Base-by-base conservation (phyloP, 371 early-diverging fungal genomes). In the Gilbertella persicaria region DNA sequence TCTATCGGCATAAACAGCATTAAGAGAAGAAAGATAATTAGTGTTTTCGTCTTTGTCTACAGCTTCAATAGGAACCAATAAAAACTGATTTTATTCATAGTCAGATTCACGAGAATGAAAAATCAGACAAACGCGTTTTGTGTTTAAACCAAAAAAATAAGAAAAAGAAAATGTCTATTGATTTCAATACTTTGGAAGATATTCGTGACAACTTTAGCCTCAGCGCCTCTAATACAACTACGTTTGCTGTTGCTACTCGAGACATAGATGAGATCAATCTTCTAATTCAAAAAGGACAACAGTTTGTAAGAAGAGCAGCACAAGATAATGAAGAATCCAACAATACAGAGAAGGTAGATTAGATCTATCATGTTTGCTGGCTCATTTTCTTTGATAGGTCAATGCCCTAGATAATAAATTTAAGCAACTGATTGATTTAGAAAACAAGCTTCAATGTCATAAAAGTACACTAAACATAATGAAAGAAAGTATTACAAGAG, bases 401-500 rank as follows among this genome's bases (percentile, higher is more conserved):
- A 3, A 21, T 1, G 23, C 21, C 35, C 13, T 58, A 13, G 58
- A 64, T 10, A 26, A 1, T 16, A 41, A 42, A 25, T 53, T 50
- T 16, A 51, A 44, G 16, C 19, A 44, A n/a, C 38, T 64, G 25
- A 9, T 64, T 4, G 54, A 54, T 50, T 24, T 58, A 5, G 51
- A 58, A 14, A 13, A 23, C 23, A 40, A 40, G 19, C n/a, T 64
- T 10, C 29, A 41, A 0, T 19, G 16, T 12, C 54, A 54, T 41
- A 42, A 35, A 9, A n/a, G 29, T 12, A 14, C 59, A 0, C 23
- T 64, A 12, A 9, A 14, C 0, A 12, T 24, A 7, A 4, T 64
- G 6, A 16, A 30, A 3, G n/a, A n/a, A 8, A 45, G 39, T 9
- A 50, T 64, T 5, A 1, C 7, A 4, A 5, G 16, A 19, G 51